These are phyloP conservation scores for Dichomitus squalens DNA, from an alignment of 1,284 basidiomycete genomes.

Conservation along the genomic window DNA sequence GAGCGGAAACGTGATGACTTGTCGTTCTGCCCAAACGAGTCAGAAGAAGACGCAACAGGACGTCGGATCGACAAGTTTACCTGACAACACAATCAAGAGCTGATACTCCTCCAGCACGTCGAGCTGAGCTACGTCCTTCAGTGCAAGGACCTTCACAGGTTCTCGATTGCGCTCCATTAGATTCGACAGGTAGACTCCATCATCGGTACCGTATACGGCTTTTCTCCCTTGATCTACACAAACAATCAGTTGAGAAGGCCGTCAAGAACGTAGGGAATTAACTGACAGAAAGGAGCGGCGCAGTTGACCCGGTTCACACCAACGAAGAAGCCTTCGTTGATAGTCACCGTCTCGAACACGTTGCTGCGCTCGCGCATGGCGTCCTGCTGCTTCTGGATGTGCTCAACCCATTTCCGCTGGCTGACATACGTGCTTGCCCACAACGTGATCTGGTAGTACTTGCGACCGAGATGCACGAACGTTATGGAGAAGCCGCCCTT, in stretches of 20 bases:
- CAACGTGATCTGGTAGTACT: conserved; percentile 90
- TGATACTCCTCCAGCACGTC: conserved; percentile 98
- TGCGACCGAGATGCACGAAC: conserved; percentile 91
- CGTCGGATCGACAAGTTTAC: conserved; percentile 41
- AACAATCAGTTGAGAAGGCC: conserved; percentile 4
- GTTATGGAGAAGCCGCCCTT: conserved; percentile 94
- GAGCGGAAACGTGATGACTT: conserved; percentile 95
- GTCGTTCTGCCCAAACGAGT: conserved; percentile 64
- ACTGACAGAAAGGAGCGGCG: conserved; percentile 91
- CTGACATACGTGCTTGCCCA: conserved; percentile 89
- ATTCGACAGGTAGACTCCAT: conserved; percentile 95
- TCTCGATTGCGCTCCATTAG: conserved; percentile 77
- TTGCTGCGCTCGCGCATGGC: conserved; percentile 81
- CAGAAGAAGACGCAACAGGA: neutral
- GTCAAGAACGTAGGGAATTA: no score
- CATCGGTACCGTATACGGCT: conserved; percentile 95
- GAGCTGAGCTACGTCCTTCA: conserved; percentile 92
- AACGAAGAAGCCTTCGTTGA: conserved; percentile 89
- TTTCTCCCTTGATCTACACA: conserved; percentile 79
- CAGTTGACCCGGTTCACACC: conserved; percentile 89
- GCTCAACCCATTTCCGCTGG: conserved; percentile 95
- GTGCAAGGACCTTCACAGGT: conserved; percentile 88
- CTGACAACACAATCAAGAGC: conserved; percentile 93
- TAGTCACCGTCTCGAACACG: conserved; percentile 85
- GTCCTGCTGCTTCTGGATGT: conserved; percentile 90